phyloP scores from a whole-genome alignment of 2,329 filamentous ascomycete species.

The Monilinia laxa region DNA sequence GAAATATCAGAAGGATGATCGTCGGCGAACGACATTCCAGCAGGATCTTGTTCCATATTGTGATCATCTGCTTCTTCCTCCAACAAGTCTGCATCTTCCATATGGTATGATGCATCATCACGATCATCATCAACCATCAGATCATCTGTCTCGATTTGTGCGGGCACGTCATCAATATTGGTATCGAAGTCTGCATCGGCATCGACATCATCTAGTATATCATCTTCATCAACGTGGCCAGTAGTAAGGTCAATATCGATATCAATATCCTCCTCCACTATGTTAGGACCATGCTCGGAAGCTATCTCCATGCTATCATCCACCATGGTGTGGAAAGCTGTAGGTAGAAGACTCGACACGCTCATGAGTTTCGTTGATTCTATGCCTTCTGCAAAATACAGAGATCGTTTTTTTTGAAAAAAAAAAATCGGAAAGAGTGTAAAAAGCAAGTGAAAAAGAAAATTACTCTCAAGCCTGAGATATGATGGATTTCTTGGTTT shows the following conservation, averaged over 20 bases:
- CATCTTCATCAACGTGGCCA: constrained; percentile 51
- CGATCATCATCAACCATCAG: constrained; percentile 47
- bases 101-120: constrained; percentile 43
- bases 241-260: constrained; percentile 57
- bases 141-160: constrained; percentile 44
- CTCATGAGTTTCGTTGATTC: constrained; percentile 17
- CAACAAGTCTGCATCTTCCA: constrained; percentile 39
- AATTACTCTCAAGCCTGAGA: background rate
- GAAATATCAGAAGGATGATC: constrained; percentile 4
- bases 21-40: constrained; percentile 27
- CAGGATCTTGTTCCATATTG: constrained; percentile 30
- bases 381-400: background rate
- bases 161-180: constrained; percentile 16
- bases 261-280: constrained; percentile 52
- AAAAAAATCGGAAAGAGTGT: background rate
- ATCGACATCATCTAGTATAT: constrained; percentile 54
- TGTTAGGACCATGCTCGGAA: constrained; percentile 44
- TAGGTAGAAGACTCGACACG: constrained; percentile 15
- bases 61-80: constrained; percentile 33
- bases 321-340: constrained; percentile 33
- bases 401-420: background rate
- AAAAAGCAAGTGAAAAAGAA: background rate
- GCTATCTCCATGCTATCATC: constrained; percentile 56
- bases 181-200: constrained; percentile 39
- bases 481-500: constrained; percentile 11